A percentile compares a stretch with the other conserved stretches of the same genome.
Evolutionary conservation across 2,329 filamentous ascomycete genomes (phyloP).

Genomic region (Fusarium sp.): DNA sequence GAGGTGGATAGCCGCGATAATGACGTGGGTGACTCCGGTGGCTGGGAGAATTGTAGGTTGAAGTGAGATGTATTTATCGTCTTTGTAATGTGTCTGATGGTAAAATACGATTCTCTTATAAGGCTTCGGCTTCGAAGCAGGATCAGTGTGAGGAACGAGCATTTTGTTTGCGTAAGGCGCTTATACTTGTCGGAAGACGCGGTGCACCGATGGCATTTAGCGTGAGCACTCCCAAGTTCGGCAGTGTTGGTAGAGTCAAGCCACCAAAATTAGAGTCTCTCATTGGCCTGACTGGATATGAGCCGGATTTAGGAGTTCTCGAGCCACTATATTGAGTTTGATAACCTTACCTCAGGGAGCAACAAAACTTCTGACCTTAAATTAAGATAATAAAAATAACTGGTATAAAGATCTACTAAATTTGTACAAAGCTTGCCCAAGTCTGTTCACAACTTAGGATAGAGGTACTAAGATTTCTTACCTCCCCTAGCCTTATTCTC

Average conservation of each 20-base stretch:
- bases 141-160: slow-evolving; percentile 2
- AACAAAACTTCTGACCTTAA: no score
- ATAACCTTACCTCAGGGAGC: background rate
- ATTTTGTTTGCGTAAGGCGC: background rate
- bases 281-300: background rate
- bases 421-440: background rate
- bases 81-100: slow-evolving; percentile 59
- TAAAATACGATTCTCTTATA: slow-evolving; percentile 57
- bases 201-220: background rate
- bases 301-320: background rate
- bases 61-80: slow-evolving; percentile 57
- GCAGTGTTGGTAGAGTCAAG: background rate
- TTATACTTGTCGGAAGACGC: slow-evolving; percentile 3
- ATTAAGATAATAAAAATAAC: no score
- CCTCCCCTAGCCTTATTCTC: background rate
- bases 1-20: slow-evolving; percentile 84
- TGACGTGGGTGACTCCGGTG: slow-evolving; percentile 75
- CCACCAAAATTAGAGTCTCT: background rate
- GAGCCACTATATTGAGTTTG: background rate
- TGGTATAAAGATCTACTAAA: accelerated
- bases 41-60: slow-evolving; percentile 55
- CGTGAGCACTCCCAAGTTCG: background rate
- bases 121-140: background rate
- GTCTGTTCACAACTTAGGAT: background rate
- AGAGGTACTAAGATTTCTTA: background rate